Evolutionary conservation across 2,329 filamentous ascomycete species (phyloP), one percentile per base, ranked within the genome.

Genomic region (Ophiognomonia clavigignenti-juglandacearum): DNA sequence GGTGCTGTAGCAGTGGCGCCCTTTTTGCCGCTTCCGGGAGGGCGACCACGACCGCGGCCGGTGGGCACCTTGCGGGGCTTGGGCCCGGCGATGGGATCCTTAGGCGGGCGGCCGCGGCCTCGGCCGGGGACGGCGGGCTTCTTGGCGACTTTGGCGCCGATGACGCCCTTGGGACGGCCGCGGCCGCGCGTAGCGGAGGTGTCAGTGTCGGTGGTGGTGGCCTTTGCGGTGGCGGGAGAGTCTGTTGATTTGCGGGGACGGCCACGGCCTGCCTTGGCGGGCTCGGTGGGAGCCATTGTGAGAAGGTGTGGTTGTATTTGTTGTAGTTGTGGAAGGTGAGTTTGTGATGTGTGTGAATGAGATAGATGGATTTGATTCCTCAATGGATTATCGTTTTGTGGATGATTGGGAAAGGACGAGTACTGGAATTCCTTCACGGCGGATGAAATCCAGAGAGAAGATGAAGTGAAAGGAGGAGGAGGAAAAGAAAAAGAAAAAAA

Each of bases 111-210:
- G 14, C n/a, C n/a, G n/a, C n/a, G n/a, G n/a, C n/a, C n/a, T n/a
- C n/a, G n/a, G n/a, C n/a, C n/a, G n/a, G 45, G 27, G 24, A 37
- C 49, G 34, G 45, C 45, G 39, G 49, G 46, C 27, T 48, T 42
- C 42, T 51, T 48, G 13, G 35, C 19, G 27, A 13, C 14, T 10
- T 42, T 29, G 24, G 49, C n/a, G n/a, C n/a, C n/a, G n/a, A n/a
- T n/a, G n/a, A n/a, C n/a, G n/a, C n/a, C n/a, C n/a, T n/a, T n/a
- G n/a, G n/a, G 49, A 22, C 49, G 49, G 10, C 49, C 49, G 6
- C 49, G 49, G 4, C 42, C 42, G n/a, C 45, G 45, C 27, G 42
- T 45, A 38, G 43, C 26, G 9, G 41, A 41, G 23, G 48, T 47
- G 19, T 34, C 27, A 16, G 26, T 18, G 35, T 32, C 11, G 16